Evolutionary conservation across 2,329 filamentous ascomycete genomes (phyloP), one percentile per base, ranked within the genome.

Genomic region (Diplodia mutila): DNA sequence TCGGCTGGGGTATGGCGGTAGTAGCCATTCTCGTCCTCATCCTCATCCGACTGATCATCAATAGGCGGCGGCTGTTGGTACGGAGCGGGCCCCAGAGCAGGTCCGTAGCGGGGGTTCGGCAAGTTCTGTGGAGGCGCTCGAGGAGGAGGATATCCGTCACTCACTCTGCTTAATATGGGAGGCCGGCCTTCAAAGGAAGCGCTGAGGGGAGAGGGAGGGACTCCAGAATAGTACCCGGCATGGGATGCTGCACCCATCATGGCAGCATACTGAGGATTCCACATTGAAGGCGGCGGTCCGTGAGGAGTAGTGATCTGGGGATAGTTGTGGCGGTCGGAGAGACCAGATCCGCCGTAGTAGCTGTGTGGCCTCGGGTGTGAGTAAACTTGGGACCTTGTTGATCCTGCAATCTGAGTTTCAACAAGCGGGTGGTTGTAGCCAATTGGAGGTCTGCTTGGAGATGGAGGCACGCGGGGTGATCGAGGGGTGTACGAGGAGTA

Each of bases 271-370:
- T 34, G 64, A 59, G 53, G 27, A 52, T 75, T 75, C 39, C 75
- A 77, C 67, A 72, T 69, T 4, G 77, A 71, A 5, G 67, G 76
- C 8, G 77, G 77, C 32, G 77, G 77, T 16, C 69, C 46, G 39
- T 61, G 23, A 2, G n/a, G 4, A 73, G 12, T 75, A 73, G 11
- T 72, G 72, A 37, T 72, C 73, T 21, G 72, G 34, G 71, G 32
- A 68, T 71, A 1, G 70, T 72, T 51, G 76, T 75, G 46, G 70
- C 67, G 5, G 65, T 57, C 57, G 70, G 67, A 57, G 16, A 61
- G 27, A 39, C 71, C 71, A 73, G 75, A 66, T 70, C 72, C 75
- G 12, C 70, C 73, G 54, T 75, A 72, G 64, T 77, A 79, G 70
- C 74, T 79, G 65, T 74, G 69, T 46, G 77, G 78, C 8, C 77